Evolutionary conservation across 495 filamentous ascomycete species (phyloP).

Genomic region (Hypoxylon fragiforme): DNA sequence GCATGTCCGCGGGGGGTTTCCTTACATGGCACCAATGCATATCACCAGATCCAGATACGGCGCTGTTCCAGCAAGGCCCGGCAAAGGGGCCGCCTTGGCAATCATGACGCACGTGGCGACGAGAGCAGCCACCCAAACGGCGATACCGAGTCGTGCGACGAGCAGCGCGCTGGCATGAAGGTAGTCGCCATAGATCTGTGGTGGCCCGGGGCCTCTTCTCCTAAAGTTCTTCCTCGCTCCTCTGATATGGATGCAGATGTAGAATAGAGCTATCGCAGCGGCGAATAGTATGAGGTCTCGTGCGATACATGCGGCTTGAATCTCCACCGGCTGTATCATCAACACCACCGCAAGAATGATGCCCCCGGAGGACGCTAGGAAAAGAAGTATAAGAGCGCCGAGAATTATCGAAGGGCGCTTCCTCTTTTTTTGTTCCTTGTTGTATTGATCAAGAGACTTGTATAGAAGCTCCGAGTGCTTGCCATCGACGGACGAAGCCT

Average conservation of each 20-base stretch:
- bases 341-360: conserved; percentile 26
- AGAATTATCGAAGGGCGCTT: conserved; percentile 32
- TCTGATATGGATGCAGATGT: conserved; percentile 35
- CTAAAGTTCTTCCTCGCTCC: conserved; percentile 27
- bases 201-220: conserved; percentile 21
- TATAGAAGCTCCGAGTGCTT: conserved; percentile 29
- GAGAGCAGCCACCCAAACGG: conserved; percentile 31
- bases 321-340: conserved; percentile 21
- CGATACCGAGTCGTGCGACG: conserved; percentile 34
- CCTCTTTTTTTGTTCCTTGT: conserved; percentile 17
- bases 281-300: conserved; percentile 36
- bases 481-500: conserved; percentile 6
- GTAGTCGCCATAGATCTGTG: conserved; percentile 32
- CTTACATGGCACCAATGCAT: conserved; percentile 37
- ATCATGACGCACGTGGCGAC: conserved; percentile 32
- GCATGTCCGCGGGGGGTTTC: background rate
- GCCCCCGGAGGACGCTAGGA: conserved; percentile 29
- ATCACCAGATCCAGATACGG: conserved; percentile 31
- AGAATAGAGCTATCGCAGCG: conserved; percentile 24
- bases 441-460: conserved; percentile 35
- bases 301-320: conserved; percentile 27
- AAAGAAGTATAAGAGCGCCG: conserved; percentile 29
- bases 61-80: conserved; percentile 16
- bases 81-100: conserved; percentile 12
- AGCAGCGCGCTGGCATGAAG: conserved; percentile 38